phyloP scores from a whole-genome alignment of 1,284 basidiomycete species.

The Boletus smithii region DNA sequence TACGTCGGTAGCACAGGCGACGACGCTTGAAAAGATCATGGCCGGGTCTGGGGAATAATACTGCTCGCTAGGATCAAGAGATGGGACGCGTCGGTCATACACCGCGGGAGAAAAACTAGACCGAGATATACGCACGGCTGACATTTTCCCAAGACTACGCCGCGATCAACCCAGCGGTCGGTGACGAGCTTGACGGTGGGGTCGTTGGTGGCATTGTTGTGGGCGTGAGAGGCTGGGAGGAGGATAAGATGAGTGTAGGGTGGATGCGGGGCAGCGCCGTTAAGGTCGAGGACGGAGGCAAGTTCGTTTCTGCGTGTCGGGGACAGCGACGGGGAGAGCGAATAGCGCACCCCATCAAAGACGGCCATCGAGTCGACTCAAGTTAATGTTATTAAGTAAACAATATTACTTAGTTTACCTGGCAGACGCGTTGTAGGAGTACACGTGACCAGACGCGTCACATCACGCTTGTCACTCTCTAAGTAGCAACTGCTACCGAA shows the following conservation, averaged over 20 bases:
- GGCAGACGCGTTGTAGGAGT: too few relatives aligned
- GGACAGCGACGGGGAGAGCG: constrained; percentile 34
- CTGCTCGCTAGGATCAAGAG: constrained; percentile 37
- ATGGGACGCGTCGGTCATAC: background rate
- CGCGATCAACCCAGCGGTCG: constrained; percentile 70
- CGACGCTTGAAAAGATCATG: constrained; percentile 79
- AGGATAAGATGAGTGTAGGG: constrained; percentile 43
- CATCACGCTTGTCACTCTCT: too few relatives aligned
- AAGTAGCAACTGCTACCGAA: too few relatives aligned
- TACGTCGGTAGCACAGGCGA: constrained; percentile 67
- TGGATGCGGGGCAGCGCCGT: constrained; percentile 42
- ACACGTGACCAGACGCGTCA: too few relatives aligned
- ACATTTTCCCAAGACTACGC: constrained; percentile 51
- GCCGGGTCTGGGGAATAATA: constrained; percentile 74
- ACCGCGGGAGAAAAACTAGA: background rate
- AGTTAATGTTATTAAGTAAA: too few relatives aligned
- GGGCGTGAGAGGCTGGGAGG: constrained; percentile 22
- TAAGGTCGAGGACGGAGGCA: constrained; percentile 35
- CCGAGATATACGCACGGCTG: constrained; percentile 47
- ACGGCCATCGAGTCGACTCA: constrained; percentile 21
- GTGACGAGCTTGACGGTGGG: constrained; percentile 40
- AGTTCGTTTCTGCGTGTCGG: constrained; percentile 33
- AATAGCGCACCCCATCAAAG: constrained; percentile 36
- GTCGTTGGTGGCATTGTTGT: constrained; percentile 11
- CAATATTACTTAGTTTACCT: too few relatives aligned